phyloP scores from a whole-genome alignment of 768 basidiomycete genomes.

The Macrocybe gigantea region DNA sequence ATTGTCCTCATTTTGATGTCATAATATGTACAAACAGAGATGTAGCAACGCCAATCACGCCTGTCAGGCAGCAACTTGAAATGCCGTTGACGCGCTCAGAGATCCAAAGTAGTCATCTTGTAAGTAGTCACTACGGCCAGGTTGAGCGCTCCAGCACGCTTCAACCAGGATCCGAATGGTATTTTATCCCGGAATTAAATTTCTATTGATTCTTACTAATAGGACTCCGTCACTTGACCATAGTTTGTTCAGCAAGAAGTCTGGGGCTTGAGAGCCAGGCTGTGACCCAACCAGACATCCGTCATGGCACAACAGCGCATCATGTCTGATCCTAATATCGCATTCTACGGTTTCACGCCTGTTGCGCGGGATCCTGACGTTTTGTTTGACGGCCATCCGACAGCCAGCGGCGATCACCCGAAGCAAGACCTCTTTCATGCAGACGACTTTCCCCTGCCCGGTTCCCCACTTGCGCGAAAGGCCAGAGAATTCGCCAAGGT shows the following conservation, averaged over 20 bases:
- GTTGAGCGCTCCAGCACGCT: too few relatives aligned
- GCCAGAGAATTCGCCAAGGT: slow-evolving; percentile 35
- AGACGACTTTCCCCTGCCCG: slow-evolving; percentile 36
- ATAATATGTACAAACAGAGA: slow-evolving; percentile 26
- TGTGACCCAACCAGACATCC: not conserved
- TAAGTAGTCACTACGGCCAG: not conserved
- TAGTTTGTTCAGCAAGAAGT: not conserved
- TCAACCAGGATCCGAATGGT: too few relatives aligned
- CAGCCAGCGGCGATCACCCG: slow-evolving; percentile 33
- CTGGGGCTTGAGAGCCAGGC: not conserved
- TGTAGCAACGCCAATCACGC: slow-evolving; percentile 13
- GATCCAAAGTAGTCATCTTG: too few relatives aligned
- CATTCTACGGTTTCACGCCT: slow-evolving; percentile 42
- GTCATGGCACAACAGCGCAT: not conserved
- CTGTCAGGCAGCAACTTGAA: too few relatives aligned
- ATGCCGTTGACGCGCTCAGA: too few relatives aligned
- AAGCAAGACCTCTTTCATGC: slow-evolving; percentile 34
- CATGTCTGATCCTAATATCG: slow-evolving; percentile 19
- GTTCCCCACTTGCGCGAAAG: slow-evolving; percentile 30
- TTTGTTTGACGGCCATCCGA: slow-evolving; percentile 40
- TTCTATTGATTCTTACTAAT: too few relatives aligned
- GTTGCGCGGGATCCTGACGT: slow-evolving; percentile 43
- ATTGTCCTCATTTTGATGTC: slow-evolving; percentile 17
- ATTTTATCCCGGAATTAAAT: too few relatives aligned
- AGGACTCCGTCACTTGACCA: too few relatives aligned